Base-by-base conservation (phyloP, 2,329 filamentous ascomycete genomes). In the Trichoderma arundinaceum region DNA sequence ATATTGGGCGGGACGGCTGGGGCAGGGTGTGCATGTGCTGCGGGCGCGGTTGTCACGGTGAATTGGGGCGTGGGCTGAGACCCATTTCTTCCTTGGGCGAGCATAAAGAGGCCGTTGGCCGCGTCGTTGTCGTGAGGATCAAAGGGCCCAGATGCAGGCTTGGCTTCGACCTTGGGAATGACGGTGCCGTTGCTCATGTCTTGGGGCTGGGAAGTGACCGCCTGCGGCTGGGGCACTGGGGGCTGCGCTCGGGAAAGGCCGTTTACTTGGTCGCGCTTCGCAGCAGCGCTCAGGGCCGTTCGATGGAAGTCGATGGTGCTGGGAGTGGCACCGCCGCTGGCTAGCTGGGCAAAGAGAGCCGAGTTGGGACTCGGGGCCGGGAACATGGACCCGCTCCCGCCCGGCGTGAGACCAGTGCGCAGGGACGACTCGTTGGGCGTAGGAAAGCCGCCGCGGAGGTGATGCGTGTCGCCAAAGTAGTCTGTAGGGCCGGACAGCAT, bases 381-480 rank as follows among this genome's bases (percentile, higher is more conserved):
- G 82, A 98, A 98, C 92, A 98, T 98, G 72, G 94, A 96, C 72
- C 94, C 94, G 76, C 94, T 93, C 71, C 94, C 94, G 67, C 95
- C 95, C 56, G 95, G 95, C 61, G 95, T 98, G 71, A 98, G 80
- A 65, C 95, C 95, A 67, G 93, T 95, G 67, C 95, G 86, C 60
- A 98, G 82, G 3, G 92, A 96, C 7, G 94, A 98, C 80, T 99
- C 95, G 86, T 97, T 97, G 0, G 94, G 94, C 4, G 95, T 98
- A 4, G 93, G 92, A 74, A 97, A 97, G 62, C 92, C 91, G 72
- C 92, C 89, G 70, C 91, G 88, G 69, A 96, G 83, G 67, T 87
- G 90, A 74, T 90, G 87, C 17, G 89, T 89, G 73, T 96, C 92
- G 71, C 87, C 86, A 75, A 97, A 97, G 80, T 97, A 98, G 76